These are phyloP conservation scores for Paecilomyces dactylethromorphus DNA, from an alignment of 2,329 filamentous ascomycete species.

Conservation along the genomic window DNA sequence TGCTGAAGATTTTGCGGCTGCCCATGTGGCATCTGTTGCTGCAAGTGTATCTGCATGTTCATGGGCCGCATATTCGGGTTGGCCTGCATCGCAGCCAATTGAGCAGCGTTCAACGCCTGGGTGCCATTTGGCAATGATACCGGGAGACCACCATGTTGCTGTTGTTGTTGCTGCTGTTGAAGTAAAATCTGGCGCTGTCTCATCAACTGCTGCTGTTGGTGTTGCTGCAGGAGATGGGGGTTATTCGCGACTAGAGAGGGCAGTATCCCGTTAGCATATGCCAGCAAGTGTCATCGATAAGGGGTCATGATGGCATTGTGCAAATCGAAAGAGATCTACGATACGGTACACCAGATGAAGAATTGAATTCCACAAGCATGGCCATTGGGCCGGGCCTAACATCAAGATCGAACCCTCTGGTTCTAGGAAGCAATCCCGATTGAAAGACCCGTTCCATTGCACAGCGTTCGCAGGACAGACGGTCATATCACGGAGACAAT, in stretches of 20 bases:
- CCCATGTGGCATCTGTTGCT: conserved; percentile 34
- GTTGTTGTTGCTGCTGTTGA: conserved; percentile 24
- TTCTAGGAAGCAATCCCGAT: neutral
- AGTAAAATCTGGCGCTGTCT: conserved; percentile 20
- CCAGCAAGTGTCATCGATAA: neutral
- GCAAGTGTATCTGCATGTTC: conserved; percentile 33
- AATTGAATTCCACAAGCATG: neutral
- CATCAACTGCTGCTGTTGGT: conserved; percentile 19
- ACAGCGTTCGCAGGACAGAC: neutral
- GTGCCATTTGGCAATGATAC: conserved; percentile 36
- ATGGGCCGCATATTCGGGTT: conserved; percentile 35
- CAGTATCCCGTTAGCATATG: conserved; percentile 2
- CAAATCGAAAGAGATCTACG: neutral
- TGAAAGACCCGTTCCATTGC: neutral
- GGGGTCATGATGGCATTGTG: too few relatives aligned
- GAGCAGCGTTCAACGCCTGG: conserved; percentile 33
- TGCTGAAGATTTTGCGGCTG: conserved; percentile 38
- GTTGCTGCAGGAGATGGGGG: conserved; percentile 41
- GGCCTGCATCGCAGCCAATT: conserved; percentile 37
- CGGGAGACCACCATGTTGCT: conserved; percentile 25
- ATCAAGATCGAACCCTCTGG: neutral
- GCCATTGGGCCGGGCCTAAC: neutral
- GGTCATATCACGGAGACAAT: neutral
- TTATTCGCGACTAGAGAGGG: conserved; percentile 30
- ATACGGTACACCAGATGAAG: neutral